phyloP scores from a whole-genome alignment of 2,329 filamentous ascomycete genomes.

The Aureobasidium sp. region DNA sequence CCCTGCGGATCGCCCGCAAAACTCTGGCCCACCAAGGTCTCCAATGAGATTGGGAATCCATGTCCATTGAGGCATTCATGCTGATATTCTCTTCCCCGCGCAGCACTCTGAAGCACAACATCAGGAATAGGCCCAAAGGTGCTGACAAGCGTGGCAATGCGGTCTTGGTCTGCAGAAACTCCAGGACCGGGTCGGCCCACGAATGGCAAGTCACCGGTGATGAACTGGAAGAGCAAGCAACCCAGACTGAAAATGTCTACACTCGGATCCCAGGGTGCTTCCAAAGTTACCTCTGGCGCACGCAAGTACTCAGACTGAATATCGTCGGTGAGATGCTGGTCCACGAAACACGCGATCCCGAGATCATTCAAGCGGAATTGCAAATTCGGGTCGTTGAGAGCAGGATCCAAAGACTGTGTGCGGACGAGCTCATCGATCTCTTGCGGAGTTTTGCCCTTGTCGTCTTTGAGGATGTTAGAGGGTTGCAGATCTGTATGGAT shows the following conservation, averaged over 20 bases:
- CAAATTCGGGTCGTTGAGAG: slow-evolving; percentile 14
- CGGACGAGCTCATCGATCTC: slow-evolving; percentile 12
- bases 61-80: slow-evolving; percentile 10
- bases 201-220: slow-evolving; percentile 21
- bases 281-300: slow-evolving; percentile 26
- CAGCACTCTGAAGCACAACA: slow-evolving; percentile 18
- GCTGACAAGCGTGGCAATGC: slow-evolving; percentile 20
- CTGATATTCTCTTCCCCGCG: slow-evolving; percentile 18
- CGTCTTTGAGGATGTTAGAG: slow-evolving; percentile 24
- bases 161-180: slow-evolving; percentile 20
- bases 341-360: slow-evolving; percentile 23
- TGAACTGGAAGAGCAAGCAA: slow-evolving; percentile 21
- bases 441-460: slow-evolving; percentile 11
- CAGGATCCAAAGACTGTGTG: slow-evolving; percentile 13
- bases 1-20: background rate
- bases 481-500: slow-evolving; percentile 25
- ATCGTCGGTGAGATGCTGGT: slow-evolving; percentile 22
- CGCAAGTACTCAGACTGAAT: slow-evolving; percentile 26
- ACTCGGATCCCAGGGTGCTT: slow-evolving; percentile 23
- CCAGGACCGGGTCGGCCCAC: slow-evolving; percentile 15
- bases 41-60: background rate
- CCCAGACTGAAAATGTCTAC: slow-evolving; percentile 28
- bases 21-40: slow-evolving; percentile 9
- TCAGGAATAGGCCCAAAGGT: slow-evolving; percentile 19
- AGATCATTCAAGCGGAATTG: slow-evolving; percentile 25